Base-by-base conservation (phyloP, 2,329 filamentous ascomycete species). In the Massarina eburnea region DNA sequence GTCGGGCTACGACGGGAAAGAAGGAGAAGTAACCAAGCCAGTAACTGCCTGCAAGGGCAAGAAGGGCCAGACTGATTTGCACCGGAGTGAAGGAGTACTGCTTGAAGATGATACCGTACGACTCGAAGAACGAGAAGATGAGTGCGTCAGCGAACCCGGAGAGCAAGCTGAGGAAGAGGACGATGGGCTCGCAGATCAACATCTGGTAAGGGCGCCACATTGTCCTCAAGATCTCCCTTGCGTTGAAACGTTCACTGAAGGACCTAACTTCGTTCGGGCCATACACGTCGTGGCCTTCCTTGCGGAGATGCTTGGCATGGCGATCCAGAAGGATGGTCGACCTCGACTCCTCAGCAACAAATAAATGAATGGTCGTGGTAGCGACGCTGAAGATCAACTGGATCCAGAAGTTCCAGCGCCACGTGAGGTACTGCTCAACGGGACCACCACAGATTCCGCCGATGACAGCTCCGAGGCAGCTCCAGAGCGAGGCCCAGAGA, bases 321-420 rank as follows among this genome's bases (percentile, higher is more conserved):
- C 74, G 75, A 72, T 92, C 85, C 74, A 94, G 83, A 76, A 94
- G 79, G 49, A 89, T 80, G 2, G 85, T 89, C 0, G 83, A 80
- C 40, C 89, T 79, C 1, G 89, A 92, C 68, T 94, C 89, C 1
- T 86, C 86, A 1, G 92, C 88, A 4, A 81, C 74, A 47, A 86
- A 63, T 39, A 85, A 72, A 64, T 91, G 88, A 8, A 88, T 61
- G 2, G 79, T 18, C 60, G 91, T 88, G 2, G 89, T 81, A 21
- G 80, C 76, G 6, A 70, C 82, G 21, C 89, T 88, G 43, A 94
- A 85, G 53, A 90, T 89, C 49, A 94, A 80, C 70, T 91, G 88
- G 52, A 91, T 86, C 87, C 88, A 94, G 67, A 92, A 91, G 46
- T 78, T 82, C 84, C 84, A 91, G 52, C 80, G 79, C 88, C 88